Evolutionary conservation across 2,329 filamentous ascomycete genomes (phyloP).

Genomic region (Trichoderma koningiopsis): DNA sequence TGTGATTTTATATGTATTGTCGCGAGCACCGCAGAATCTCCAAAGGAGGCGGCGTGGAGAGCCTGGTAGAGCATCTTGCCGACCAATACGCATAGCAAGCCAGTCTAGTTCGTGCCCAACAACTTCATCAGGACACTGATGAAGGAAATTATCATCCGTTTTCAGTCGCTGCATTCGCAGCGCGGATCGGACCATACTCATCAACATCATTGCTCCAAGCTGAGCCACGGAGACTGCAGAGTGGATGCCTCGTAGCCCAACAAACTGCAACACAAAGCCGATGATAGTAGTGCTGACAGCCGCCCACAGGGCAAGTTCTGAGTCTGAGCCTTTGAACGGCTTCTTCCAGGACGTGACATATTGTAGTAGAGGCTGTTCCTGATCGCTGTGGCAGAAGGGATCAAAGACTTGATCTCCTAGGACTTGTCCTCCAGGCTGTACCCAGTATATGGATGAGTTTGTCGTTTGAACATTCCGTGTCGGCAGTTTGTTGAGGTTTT

Average conservation of each 20-base stretch:
- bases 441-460: neutral
- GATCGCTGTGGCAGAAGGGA: neutral
- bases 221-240: neutral
- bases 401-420: neutral
- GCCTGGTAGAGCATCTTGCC: neutral
- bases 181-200: neutral
- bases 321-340: neutral
- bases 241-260: neutral
- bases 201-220: neutral
- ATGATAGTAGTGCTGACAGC: neutral
- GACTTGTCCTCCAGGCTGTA: neutral
- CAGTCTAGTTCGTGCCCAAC: neutral
- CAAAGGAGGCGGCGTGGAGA: neutral
- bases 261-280: conserved; percentile 1
- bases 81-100: neutral
- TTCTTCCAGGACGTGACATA: neutral
- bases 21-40: neutral
- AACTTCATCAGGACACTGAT: neutral
- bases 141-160: neutral
- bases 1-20: neutral
- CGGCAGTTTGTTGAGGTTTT: too few relatives aligned
- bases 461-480: neutral
- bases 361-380: neutral
- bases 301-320: neutral
- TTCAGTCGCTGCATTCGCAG: neutral